These are phyloP conservation scores for Pythium sukuiense DNA, from an alignment of 352 stramenopile genomes.

Conservation along the genomic window DNA sequence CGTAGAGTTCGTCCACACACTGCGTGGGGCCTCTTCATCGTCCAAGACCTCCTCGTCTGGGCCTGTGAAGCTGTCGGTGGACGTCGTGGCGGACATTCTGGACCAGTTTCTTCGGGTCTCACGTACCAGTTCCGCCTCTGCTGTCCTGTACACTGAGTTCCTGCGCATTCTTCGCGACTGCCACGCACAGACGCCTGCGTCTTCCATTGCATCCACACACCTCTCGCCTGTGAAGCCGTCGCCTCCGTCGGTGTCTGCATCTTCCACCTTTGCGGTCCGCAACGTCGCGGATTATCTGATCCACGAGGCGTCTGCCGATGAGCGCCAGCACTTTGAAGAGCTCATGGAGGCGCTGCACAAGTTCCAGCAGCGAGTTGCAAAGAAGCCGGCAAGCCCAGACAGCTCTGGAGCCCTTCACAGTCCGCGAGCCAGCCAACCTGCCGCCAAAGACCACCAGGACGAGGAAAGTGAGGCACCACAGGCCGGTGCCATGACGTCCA, in stretches of 20 bases:
- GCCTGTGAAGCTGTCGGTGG: slow-evolving; percentile 33
- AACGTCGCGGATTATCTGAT: slow-evolving; percentile 58
- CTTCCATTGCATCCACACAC: background rate
- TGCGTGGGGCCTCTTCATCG: slow-evolving; percentile 19
- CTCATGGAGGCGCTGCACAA: slow-evolving; percentile 55
- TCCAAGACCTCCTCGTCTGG: background rate
- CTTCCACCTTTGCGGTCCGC: background rate
- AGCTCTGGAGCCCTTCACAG: background rate
- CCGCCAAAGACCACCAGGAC: background rate
- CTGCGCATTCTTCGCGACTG: slow-evolving; percentile 26
- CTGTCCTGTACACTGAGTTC: slow-evolving; percentile 44
- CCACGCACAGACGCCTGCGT: background rate
- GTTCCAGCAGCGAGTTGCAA: slow-evolving; percentile 33
- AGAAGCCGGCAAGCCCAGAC: background rate
- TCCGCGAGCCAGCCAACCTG: background rate
- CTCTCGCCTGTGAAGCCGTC: background rate
- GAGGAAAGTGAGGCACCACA: background rate
- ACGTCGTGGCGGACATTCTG: slow-evolving; percentile 36
- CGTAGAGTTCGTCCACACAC: slow-evolving; percentile 40
- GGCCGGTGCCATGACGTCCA: slow-evolving; percentile 13
- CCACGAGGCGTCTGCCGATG: slow-evolving; percentile 34
- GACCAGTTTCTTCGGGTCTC: slow-evolving; percentile 41
- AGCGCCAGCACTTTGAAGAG: slow-evolving; percentile 55
- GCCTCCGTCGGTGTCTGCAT: background rate
- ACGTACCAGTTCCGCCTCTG: slow-evolving; percentile 17